A percentile compares a stretch with the other conserved stretches of the same genome.
These are phyloP conservation scores for Paulownia fortunei DNA, from an alignment of 257 asterid genomes.

Conservation along the genomic window DNA sequence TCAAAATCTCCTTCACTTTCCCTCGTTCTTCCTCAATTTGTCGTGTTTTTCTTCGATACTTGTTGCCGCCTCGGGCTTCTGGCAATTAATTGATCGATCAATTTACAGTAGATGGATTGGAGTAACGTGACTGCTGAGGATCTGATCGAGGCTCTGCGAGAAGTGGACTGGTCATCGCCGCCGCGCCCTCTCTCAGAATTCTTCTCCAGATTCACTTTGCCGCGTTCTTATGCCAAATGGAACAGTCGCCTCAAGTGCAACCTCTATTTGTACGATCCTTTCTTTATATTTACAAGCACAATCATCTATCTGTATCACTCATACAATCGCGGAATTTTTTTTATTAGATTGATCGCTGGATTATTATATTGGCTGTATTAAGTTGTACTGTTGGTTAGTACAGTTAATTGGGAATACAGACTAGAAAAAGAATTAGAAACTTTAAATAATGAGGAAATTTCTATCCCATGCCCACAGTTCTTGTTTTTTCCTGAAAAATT, in stretches of 20 bases:
- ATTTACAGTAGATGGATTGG: conserved; percentile 81
- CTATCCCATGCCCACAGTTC: background rate
- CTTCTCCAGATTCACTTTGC: conserved; percentile 82
- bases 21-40: conserved; percentile 18
- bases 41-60: background rate
- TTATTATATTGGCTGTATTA: background rate
- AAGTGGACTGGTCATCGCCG: conserved; percentile 93
- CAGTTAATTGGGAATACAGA: background rate
- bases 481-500: background rate
- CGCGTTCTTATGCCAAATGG: conserved; percentile 83
- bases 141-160: conserved; percentile 87
- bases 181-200: conserved; percentile 82
- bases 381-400: background rate
- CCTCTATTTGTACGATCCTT: conserved; percentile 70
- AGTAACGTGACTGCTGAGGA: conserved; percentile 86
- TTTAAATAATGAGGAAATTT: conserved; percentile 13
- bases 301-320: background rate
- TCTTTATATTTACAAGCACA: background rate
- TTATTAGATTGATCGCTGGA: conserved; percentile 3
- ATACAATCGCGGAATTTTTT: background rate
- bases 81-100: conserved; percentile 8
- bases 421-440: background rate
- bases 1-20: conserved; percentile 10
- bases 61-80: conserved; percentile 42
- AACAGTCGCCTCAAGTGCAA: conserved; percentile 95